Percentiles rank a stretch among this genome's conserved stretches.
Conservation (phyloP, 2,329 filamentous ascomycete species). For the Xylariaceae sp. region DNA sequence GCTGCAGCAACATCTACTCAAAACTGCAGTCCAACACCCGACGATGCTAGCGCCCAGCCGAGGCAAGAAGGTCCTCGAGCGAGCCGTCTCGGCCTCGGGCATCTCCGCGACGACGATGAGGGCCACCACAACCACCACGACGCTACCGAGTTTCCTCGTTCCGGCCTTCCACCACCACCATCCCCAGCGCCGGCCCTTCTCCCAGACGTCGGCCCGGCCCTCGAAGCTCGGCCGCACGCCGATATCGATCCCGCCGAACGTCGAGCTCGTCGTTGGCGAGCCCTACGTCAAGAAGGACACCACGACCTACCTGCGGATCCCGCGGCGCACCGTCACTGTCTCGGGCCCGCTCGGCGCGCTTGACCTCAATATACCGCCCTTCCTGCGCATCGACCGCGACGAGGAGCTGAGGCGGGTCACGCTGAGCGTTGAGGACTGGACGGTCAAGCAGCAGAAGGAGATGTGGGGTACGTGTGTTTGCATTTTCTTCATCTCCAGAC, state of each 20-base stretch:
- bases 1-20: neutral
- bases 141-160: constrained; percentile 72
- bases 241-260: constrained; percentile 80
- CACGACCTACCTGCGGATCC: constrained; percentile 63
- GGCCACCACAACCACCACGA: constrained; percentile 50
- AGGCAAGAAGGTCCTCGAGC: constrained; percentile 62
- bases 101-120: no score
- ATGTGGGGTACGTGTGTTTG: constrained; percentile 81
- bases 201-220: constrained; percentile 63
- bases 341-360: constrained; percentile 82
- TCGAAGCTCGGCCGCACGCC: constrained; percentile 88
- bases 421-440: constrained; percentile 70
- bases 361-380: constrained; percentile 77
- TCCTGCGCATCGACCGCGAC: constrained; percentile 73
- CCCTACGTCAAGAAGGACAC: constrained; percentile 56
- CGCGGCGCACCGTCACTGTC: constrained; percentile 71
- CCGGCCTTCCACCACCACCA: constrained; percentile 62
- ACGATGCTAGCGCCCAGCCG: constrained; percentile 53
- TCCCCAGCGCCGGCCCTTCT: constrained; percentile 61
- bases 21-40: constrained; percentile 27
- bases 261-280: constrained; percentile 73
- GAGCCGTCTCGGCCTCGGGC: constrained; percentile 52
- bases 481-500: neutral
- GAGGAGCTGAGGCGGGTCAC: constrained; percentile 62
- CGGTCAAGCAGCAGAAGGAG: constrained; percentile 75